Percentiles rank a stretch among this genome's conserved stretches.
Conservation (phyloP, 345 rosid genomes). For the Salix viminalis region DNA sequence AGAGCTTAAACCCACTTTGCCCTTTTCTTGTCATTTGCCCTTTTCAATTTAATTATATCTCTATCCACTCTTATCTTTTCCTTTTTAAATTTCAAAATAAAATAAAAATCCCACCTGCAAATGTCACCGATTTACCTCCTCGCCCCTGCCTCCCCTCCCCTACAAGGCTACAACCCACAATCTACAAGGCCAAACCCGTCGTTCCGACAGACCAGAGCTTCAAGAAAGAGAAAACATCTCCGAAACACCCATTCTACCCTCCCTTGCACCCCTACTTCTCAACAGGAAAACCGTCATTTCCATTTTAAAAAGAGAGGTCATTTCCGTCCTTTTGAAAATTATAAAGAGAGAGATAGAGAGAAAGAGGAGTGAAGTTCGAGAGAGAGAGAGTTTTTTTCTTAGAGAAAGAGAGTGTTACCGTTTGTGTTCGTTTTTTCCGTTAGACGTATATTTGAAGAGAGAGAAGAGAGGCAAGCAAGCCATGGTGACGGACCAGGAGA, state of each 20-base stretch:
- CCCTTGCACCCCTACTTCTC: not conserved
- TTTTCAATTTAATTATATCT: too few species aligned
- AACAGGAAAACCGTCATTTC: not conserved
- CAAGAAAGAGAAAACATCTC: not conserved
- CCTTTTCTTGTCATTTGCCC: not conserved
- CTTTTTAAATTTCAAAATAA: not conserved
- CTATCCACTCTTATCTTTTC: not conserved
- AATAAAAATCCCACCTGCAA: not conserved
- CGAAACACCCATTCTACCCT: not conserved
- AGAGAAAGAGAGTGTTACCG: constrained; percentile 18
- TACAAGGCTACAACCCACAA: not conserved
- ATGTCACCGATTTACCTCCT: not conserved
- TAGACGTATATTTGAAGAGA: constrained; percentile 24
- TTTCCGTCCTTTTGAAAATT: not conserved
- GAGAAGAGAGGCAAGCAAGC: constrained; percentile 8
- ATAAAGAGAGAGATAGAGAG: not conserved
- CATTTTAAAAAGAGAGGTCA: not conserved
- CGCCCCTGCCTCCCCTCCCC: not conserved
- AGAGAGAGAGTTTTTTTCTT: constrained; percentile 6
- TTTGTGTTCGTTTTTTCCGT: constrained; percentile 41
- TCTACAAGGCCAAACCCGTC: not conserved
- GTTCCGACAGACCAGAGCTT: not conserved
- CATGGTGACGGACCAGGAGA: constrained; percentile 84
- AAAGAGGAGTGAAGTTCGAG: not conserved
- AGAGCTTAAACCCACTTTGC: not conserved